Evolutionary conservation across 495 filamentous ascomycete genomes (phyloP).

Genomic region (Cercophora scortea): DNA sequence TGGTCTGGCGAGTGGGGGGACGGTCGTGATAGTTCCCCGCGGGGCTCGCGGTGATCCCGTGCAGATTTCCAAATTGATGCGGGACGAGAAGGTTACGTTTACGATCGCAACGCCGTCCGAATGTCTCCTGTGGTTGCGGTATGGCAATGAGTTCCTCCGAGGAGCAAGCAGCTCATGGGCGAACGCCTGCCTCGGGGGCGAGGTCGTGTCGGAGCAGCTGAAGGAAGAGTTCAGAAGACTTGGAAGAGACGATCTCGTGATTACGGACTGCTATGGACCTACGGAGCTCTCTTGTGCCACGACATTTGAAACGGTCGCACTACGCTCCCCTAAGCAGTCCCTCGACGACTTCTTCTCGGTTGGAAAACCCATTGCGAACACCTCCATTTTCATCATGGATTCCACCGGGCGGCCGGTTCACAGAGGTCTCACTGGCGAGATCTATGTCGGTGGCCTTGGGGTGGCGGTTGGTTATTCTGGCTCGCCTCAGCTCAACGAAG

Average conservation of each 20-base stretch:
- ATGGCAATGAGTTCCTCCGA: conserved; percentile 1
- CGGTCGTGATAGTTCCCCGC: conserved; percentile 10
- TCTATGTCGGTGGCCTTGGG: conserved; percentile 30
- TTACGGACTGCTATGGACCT: conserved; percentile 28
- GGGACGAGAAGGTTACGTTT: conserved; percentile 12
- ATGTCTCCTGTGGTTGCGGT: conserved; percentile 12
- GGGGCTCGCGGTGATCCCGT: conserved; percentile 13
- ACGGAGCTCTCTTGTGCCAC: conserved; percentile 13
- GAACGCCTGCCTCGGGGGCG: conserved; percentile 18
- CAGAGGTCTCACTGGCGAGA: conserved; percentile 23
- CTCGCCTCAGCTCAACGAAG: conserved; percentile 4
- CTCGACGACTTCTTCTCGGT: neutral
- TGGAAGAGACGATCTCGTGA: conserved; percentile 4
- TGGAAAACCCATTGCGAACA: conserved; percentile 21
- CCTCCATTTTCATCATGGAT: conserved; percentile 38
- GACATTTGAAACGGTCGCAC: neutral
- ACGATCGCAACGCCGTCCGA: conserved; percentile 20
- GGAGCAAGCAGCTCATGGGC: conserved; percentile 14
- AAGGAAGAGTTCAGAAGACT: conserved; percentile 9
- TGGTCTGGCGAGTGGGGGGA: conserved; percentile 17
- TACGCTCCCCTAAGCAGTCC: neutral
- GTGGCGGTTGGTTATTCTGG: conserved; percentile 29
- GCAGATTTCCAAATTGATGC: conserved; percentile 15
- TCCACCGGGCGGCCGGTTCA: conserved; percentile 30
- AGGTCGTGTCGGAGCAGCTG: conserved; percentile 7